A percentile compares a stretch with the other conserved stretches of the same genome.
Conservation (phyloP, 2,329 filamentous ascomycete genomes). For the Talaromyces sp. region DNA sequence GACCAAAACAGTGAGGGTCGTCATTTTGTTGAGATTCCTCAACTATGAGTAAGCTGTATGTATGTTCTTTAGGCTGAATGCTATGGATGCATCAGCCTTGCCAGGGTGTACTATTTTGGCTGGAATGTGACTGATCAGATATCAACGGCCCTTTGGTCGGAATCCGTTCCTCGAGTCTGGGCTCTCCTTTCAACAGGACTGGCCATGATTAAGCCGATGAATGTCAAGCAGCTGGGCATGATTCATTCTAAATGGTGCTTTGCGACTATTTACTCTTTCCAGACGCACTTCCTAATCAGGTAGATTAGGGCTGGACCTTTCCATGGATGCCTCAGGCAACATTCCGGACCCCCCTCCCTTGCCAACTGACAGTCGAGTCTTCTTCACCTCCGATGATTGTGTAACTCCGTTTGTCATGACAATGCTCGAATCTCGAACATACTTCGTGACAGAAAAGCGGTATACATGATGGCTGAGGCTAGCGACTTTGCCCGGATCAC, state of each 20-base stretch:
- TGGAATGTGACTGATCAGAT: slow-evolving; percentile 3
- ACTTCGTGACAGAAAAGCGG: neutral
- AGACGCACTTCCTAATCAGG: neutral
- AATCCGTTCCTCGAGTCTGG: neutral
- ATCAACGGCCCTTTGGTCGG: neutral
- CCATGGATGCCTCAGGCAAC: neutral
- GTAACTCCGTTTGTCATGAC: neutral
- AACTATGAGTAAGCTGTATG: too few species aligned
- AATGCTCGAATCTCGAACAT: neutral
- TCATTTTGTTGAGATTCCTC: neutral
- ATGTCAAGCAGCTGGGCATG: neutral
- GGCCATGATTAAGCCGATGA: neutral
- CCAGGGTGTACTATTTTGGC: neutral
- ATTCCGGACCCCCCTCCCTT: neutral
- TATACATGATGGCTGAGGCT: neutral
- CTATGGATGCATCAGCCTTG: neutral
- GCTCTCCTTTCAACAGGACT: neutral
- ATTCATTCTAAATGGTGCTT: neutral
- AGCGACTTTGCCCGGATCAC: slow-evolving; percentile 1
- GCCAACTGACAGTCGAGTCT: neutral
- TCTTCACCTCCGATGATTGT: neutral
- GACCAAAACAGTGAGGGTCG: neutral
- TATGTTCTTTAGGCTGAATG: neutral
- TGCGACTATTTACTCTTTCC: neutral
- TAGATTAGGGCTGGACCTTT: neutral